A percentile compares a stretch with the other conserved stretches of the same genome.
These are phyloP conservation scores for Metschnikowia matae DNA, from an alignment of 805 yeast species.

Conservation along the genomic window DNA sequence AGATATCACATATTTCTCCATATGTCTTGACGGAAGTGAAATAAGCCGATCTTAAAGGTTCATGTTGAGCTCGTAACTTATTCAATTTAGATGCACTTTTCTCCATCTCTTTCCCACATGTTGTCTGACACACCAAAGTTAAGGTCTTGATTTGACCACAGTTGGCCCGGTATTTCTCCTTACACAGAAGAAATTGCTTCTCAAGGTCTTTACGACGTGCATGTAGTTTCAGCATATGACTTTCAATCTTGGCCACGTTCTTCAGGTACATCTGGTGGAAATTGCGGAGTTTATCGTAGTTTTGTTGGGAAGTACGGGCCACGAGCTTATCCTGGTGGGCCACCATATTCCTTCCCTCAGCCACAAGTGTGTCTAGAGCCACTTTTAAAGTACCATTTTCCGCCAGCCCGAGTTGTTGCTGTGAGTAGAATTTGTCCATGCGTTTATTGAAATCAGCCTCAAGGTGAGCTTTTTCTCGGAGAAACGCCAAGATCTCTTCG, in stretches of 20 bases:
- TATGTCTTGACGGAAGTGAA: constrained; percentile 50
- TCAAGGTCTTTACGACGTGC: constrained; percentile 40
- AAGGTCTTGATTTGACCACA: constrained; percentile 56
- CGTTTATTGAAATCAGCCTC: constrained; percentile 71
- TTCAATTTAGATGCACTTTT: constrained; percentile 53
- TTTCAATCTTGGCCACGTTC: constrained; percentile 53
- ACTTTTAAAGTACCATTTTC: constrained; percentile 58
- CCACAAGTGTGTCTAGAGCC: constrained; percentile 54
- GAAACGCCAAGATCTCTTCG: constrained; percentile 33
- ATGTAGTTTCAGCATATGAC: constrained; percentile 51
- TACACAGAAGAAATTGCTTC: constrained; percentile 33
- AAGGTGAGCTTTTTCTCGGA: constrained; percentile 46
- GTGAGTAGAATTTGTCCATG: constrained; percentile 48
- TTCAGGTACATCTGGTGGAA: constrained; percentile 51
- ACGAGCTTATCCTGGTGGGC: constrained; percentile 54
- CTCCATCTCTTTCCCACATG: constrained; percentile 72
- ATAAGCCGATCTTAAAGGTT: constrained; percentile 49
- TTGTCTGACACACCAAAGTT: constrained; percentile 58
- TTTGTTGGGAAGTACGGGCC: constrained; percentile 44
- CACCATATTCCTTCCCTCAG: constrained; percentile 58
- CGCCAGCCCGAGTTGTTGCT: constrained; percentile 45
- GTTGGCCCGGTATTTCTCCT: constrained; percentile 52
- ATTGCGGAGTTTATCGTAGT: constrained; percentile 46
- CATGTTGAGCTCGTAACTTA: constrained; percentile 42
- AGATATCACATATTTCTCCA: constrained; percentile 55